Base-by-base conservation (phyloP, 2,329 filamentous ascomycete species). In the Claviceps spartinae region DNA sequence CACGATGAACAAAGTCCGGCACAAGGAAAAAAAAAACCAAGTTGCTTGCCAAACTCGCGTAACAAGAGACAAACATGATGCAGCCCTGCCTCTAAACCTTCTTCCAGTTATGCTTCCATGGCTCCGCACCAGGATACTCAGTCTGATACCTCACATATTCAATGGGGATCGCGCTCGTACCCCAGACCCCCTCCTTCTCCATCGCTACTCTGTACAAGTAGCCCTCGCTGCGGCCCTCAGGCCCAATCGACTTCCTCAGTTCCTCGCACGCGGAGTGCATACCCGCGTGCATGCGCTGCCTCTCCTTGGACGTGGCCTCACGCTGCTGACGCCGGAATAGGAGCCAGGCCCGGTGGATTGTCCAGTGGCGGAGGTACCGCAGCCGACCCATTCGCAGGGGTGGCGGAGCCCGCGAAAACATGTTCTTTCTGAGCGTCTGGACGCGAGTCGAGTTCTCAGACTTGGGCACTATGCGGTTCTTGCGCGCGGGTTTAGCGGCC, bases 31-130 rank as follows among this genome's bases (percentile, higher is more conserved):
- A 42, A 40, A 3, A 40, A 18, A 40, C 8, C 8, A 42, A 42
- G 18, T n/a, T 8, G 16, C 18, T 41, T 8, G 8, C 40, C 40
- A 30, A 45, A 18, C 2, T 2, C 16, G 8, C 8, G 16, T 16
- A 18, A n/a, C 24, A 16, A 16, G 26, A 30, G 26, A 30, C 26
- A 30, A 30, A 30, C 26, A 30, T 30, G 26, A 30, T 30, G 26
- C 26, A 30, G 26, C 3, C 8, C 8, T 30, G 26, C 26, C 26
- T 30, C 26, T 30, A 46, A 46, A 5, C 9, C 44, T 3, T n/a
- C 61, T 82, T 95, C 93, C 93, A 98, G 13, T 74, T 84, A 70
- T 95, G 83, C 71, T 97, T 93, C 89, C 91, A 98, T n/a, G 88
- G 81, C 59, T 84, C 80, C 62, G 76, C 77, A 0, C 76, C 73